Base-by-base conservation (phyloP, 805 yeast species). In the Myxozyma sirexii region DNA sequence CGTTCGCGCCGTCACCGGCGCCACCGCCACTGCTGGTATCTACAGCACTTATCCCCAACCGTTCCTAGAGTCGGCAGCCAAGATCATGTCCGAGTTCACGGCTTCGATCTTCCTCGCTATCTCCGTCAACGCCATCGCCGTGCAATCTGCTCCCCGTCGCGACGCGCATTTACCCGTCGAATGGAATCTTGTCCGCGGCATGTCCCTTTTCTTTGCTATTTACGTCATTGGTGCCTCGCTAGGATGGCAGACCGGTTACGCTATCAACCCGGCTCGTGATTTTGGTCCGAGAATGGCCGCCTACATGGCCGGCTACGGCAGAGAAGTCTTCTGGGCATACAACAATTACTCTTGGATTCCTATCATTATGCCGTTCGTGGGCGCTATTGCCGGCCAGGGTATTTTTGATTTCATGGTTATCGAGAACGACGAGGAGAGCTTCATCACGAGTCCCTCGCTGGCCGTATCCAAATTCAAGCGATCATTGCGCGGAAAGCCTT, bases 181-280 rank as follows among this genome's bases (percentile, higher is more conserved):
- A 24, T 61, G 65, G 65, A 51, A 55, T 45, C 63, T 61, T n/a
- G 33, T 61, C 41, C 62, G 65, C 23, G 84, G 85, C 38, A 66
- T 81, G 56, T 76, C 79, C 67, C 69, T 82, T 35, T 79, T 79
- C 60, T 65, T 82, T 48, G 69, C 80, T 61, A 76, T 82, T 51
- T 53, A 35, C 24, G 54, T 56, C 48, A 67, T 81, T 47, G 84
- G 82, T 68, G 74, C 80, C n/a, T 70, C 81, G 10, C 73, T 78
- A 63, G 82, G 83, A 48, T 79, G 74, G 69, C 79, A 79, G 67
- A 81, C 85, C n/a, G 84, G 83, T 19, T 79, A 79, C 65, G 84
- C 84, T 42, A 70, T 82, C 67, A 82, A 82, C 71, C 71, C 77
- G 57, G 84, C 84, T 33, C 79, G 85, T 72, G 85, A 82, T 70